Evolutionary conservation across 1,284 basidiomycete genomes (phyloP), one percentile per base, ranked within the genome.

Genomic region (Cryptococcus floricola): DNA sequence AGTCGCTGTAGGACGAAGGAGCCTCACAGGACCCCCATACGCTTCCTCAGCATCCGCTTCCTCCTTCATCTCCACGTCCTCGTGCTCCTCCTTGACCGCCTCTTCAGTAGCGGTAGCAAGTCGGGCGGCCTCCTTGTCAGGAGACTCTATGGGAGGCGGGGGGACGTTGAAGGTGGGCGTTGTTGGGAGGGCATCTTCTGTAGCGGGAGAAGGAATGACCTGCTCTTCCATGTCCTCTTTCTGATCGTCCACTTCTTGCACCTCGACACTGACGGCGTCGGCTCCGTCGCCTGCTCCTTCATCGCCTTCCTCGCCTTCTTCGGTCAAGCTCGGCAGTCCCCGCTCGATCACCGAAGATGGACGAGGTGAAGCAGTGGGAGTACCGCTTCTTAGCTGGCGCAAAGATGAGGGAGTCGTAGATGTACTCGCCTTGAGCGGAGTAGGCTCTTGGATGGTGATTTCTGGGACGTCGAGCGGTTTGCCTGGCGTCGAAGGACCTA

Each of bases 131-230:
- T 45, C 43, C 44, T 34, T 31, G 37, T 28, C 23, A 23, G n/a
- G 10, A 8, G 27, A n/a, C 6, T 8, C 25, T 25, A 18, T 31
- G 8, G 54, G 38, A 25, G 49, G 19, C 14, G 49, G 25, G 7
- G 37, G 7, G 42, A 57, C 41, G 16, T 48, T 42, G 45, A 71
- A 71, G 9, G 56, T n/a, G 6, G 31, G 31, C 31, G 31, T 34
- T 34, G 31, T 6, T 9, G 68, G 69, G 5, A 64, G 67, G 48
- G 66, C 64, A 50, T 67, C 54, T 45, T 71, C 67, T 12, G 69
- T 71, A 13, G 65, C 60, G 28, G 69, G 68, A 1, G 68, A 70
- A 31, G 69, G 69, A 12, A 71, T 67, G 37, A 71, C 54, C 37
- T 45, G 18, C 44, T 63, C 63, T 39, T 54, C 52, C 8, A 44